A percentile compares a stretch with the other conserved stretches of the same genome.
Conservation (phyloP, 176 grass and related monocot species). For the Alopecurus myosuroides region DNA sequence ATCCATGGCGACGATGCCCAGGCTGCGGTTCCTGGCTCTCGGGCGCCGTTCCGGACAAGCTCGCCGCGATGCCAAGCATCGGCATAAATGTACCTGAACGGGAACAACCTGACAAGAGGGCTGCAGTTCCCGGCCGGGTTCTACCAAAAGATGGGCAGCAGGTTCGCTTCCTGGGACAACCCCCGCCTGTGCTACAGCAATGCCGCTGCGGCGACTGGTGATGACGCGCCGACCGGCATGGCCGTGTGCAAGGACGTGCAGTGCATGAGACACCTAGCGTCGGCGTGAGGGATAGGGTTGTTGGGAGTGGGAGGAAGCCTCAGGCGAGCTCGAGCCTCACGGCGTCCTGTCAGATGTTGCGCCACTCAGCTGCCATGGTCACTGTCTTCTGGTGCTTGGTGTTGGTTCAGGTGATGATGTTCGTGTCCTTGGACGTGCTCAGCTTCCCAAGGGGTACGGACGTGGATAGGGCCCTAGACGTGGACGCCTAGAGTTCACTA, state of each 20-base stretch:
- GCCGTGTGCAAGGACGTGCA: background rate
- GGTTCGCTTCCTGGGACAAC: conserved; percentile 88
- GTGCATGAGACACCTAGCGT: background rate
- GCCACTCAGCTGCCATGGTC: background rate
- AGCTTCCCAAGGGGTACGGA: too few species aligned
- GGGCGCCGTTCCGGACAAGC: conserved; percentile 44
- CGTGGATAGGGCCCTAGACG: too few species aligned
- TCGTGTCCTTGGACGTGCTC: too few species aligned
- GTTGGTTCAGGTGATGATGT: conserved; percentile 17
- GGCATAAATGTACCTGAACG: conserved; percentile 76
- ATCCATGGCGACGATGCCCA: conserved; percentile 41
- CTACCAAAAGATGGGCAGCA: too few species aligned
- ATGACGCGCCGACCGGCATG: background rate
- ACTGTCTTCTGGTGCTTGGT: conserved; percentile 29
- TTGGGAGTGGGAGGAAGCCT: conserved; percentile 10
- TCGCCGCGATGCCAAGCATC: conserved; percentile 51
- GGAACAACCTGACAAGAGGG: conserved; percentile 76
- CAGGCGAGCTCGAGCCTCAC: conserved; percentile 45
- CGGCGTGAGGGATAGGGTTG: background rate
- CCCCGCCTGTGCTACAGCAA: conserved; percentile 57
- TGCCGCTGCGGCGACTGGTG: conserved; percentile 8
- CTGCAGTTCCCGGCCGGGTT: too few species aligned
- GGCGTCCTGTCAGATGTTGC: background rate
- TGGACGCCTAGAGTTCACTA: too few species aligned
- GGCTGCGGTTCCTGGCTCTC: conserved; percentile 66